A percentile compares a stretch with the other conserved stretches of the same genome.
Evolutionary conservation across 306 rosid species (phyloP).

Genomic region (Vigna hirtella): DNA sequence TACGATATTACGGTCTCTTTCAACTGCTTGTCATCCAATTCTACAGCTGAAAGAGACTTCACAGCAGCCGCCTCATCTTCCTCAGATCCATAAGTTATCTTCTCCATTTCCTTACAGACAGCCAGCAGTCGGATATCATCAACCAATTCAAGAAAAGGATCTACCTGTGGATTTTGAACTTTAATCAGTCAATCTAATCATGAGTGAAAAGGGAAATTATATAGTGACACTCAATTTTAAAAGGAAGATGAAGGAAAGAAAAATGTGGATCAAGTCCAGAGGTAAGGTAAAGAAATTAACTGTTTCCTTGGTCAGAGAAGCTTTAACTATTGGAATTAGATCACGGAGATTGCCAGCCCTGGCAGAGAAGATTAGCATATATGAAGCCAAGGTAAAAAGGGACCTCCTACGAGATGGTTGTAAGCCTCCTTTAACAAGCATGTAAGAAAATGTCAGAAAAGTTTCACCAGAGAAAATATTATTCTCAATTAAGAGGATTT

Average conservation of each 20-base stretch:
- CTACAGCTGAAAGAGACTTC: conserved; percentile 67
- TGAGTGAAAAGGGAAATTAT: neutral
- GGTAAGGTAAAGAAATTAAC: conserved; percentile 53
- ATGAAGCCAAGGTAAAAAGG: conserved; percentile 84
- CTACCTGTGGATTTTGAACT: conserved; percentile 65
- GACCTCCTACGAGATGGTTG: conserved; percentile 89
- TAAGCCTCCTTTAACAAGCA: conserved; percentile 69
- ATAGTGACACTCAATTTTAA: conserved; percentile 31
- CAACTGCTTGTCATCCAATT: conserved; percentile 64
- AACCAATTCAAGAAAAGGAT: conserved; percentile 87
- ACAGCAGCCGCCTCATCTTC: conserved; percentile 76
- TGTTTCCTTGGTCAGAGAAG: conserved; percentile 61
- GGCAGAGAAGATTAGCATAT: conserved; percentile 89
- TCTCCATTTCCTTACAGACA: conserved; percentile 58
- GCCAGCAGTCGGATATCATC: conserved; percentile 71
- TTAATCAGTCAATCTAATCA: conserved; percentile 38
- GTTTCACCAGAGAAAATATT: conserved; percentile 22
- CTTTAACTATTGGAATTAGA: conserved; percentile 76
- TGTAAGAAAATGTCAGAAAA: conserved; percentile 46
- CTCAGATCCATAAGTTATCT: conserved; percentile 59
- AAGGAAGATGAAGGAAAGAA: conserved; percentile 21
- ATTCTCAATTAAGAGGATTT: conserved; percentile 31
- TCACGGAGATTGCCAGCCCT: conserved; percentile 71
- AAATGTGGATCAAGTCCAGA: conserved; percentile 37
- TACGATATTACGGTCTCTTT: conserved; percentile 71